These are phyloP conservation scores for Fusarium liriodendri DNA, from an alignment of 2,329 filamentous ascomycete genomes.

Conservation along the genomic window DNA sequence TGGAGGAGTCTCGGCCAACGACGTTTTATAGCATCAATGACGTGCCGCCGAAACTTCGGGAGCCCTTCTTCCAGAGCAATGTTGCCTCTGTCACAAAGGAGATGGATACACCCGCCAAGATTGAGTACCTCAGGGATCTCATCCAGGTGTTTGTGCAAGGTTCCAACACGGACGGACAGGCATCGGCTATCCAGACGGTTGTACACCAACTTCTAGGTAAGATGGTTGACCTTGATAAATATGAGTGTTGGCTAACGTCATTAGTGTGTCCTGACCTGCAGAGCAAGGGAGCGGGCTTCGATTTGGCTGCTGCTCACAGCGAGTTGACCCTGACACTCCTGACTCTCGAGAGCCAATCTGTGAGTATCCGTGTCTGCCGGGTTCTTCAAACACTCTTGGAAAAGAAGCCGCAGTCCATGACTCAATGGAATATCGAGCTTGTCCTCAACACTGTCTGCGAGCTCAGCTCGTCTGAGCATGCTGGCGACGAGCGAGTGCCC, in stretches of 20 bases:
- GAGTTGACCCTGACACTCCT: constrained; percentile 51
- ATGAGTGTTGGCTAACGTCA: constrained; percentile 19
- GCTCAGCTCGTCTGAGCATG: constrained; percentile 46
- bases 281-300: constrained; percentile 46
- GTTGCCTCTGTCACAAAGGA: constrained; percentile 47
- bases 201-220: constrained; percentile 54
- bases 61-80: constrained; percentile 48
- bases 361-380: constrained; percentile 54
- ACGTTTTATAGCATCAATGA: constrained; percentile 47
- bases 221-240: neutral
- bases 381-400: constrained; percentile 61
- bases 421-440: constrained; percentile 68
- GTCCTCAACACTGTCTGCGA: constrained; percentile 60
- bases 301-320: constrained; percentile 56
- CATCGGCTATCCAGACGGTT: constrained; percentile 58
- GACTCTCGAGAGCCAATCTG: constrained; percentile 42
- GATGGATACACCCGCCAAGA: constrained; percentile 47
- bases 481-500: constrained; percentile 47
- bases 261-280: constrained; percentile 47
- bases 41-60: constrained; percentile 45
- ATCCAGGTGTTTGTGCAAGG: constrained; percentile 47
- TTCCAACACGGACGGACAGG: constrained; percentile 52
- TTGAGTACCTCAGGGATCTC: constrained; percentile 54
- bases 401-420: constrained; percentile 61
- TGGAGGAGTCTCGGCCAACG: constrained; percentile 49